phyloP scores from a whole-genome alignment of 352 stramenopile genomes.

The Elongisporangium anandrum region DNA sequence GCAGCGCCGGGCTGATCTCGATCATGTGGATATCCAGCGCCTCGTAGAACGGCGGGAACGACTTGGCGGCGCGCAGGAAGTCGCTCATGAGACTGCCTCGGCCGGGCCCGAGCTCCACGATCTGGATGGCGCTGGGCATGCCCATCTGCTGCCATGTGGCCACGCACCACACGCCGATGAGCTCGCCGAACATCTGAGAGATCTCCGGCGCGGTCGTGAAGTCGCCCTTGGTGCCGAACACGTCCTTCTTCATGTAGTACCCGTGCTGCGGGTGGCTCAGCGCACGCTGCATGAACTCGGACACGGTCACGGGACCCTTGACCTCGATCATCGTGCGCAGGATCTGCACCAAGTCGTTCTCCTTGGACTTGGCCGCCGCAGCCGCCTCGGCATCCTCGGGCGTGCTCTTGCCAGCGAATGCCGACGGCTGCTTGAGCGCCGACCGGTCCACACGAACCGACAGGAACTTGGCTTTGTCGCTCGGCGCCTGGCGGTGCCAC shows the following conservation, averaged over 20 bases:
- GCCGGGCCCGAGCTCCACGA: conserved; percentile 91
- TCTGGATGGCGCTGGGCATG: conserved; percentile 59
- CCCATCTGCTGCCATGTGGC: conserved; percentile 90
- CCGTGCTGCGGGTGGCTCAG: conserved; percentile 91
- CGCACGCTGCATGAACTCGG: conserved; percentile 92
- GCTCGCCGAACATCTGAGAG: conserved; percentile 92
- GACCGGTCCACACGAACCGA: conserved; percentile 70
- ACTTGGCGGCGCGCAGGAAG: conserved; percentile 86
- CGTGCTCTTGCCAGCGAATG: conserved; percentile 13
- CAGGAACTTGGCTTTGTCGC: conserved; percentile 49
- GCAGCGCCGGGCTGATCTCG: conserved; percentile 88
- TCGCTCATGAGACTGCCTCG: conserved; percentile 93
- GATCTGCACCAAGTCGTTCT: conserved; percentile 70
- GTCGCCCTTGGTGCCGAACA: conserved; percentile 89
- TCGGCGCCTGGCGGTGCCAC: conserved; percentile 44
- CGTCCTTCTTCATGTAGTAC: conserved; percentile 95
- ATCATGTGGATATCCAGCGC: conserved; percentile 89
- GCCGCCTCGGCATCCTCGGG: conserved; percentile 17
- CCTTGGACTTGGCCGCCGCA: conserved; percentile 39
- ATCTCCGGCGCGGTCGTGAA: conserved; percentile 95
- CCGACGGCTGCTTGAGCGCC: conserved; percentile 53
- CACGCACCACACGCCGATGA: conserved; percentile 91
- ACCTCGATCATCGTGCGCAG: conserved; percentile 92
- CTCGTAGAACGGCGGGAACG: conserved; percentile 86
- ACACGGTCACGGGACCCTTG: conserved; percentile 89